phyloP scores from a whole-genome alignment of 495 filamentous ascomycete species.

The Aspergillus olivimuriae region DNA sequence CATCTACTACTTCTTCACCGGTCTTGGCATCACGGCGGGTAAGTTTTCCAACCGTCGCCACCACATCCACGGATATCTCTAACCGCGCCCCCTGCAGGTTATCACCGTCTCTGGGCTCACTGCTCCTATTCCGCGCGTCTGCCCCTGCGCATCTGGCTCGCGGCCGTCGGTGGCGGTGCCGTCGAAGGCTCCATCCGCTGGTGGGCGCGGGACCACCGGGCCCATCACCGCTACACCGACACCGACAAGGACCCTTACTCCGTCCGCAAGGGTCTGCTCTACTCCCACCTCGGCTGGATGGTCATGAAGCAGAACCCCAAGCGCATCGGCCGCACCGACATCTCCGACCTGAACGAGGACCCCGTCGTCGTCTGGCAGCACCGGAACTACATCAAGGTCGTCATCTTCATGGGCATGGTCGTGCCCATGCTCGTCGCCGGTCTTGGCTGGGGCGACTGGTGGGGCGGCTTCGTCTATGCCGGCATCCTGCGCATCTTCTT shows the following conservation, averaged over 20 bases:
- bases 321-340: conserved; percentile 91
- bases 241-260: conserved; percentile 99
- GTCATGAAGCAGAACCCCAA: conserved; percentile 92
- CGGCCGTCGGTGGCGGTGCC: conserved; percentile 85
- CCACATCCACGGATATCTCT: conserved; percentile 15
- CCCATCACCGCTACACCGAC: conserved; percentile 98
- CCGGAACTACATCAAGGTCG: conserved; percentile 83
- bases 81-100: conserved; percentile 41
- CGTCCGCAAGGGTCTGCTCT: conserved; percentile 93
- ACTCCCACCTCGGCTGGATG: conserved; percentile 95
- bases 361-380: conserved; percentile 93
- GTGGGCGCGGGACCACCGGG: conserved; percentile 95
- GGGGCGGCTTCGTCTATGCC: conserved; percentile 88
- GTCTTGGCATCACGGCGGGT: conserved; percentile 85
- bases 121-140: conserved; percentile 85
- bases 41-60: conserved; percentile 19
- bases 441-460: conserved; percentile 83
- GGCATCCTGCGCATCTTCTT: conserved; percentile 97
- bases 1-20: conserved; percentile 86
- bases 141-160: conserved; percentile 88
- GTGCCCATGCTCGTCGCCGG: conserved; percentile 81
- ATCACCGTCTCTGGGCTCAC: conserved; percentile 93
- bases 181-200: conserved; percentile 95
- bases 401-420: conserved; percentile 79
- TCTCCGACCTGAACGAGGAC: conserved; percentile 93